Base-by-base conservation (phyloP, 2,329 filamentous ascomycete species). In the Botrytis porri region DNA sequence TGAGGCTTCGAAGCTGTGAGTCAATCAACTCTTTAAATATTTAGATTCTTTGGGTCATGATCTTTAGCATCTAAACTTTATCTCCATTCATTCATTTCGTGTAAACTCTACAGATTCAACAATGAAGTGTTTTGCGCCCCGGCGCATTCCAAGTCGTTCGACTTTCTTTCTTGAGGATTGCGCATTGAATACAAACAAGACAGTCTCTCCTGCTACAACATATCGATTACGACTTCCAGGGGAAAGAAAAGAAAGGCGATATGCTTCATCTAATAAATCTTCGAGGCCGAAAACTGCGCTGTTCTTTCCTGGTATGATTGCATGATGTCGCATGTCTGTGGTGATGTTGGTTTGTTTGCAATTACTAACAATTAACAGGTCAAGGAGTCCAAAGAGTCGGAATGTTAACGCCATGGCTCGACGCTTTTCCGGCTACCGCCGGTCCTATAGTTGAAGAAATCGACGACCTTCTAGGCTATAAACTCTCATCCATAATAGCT, bases 321-420 rank as follows among this genome's bases (percentile, higher is more conserved):
- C 37, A 70, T 51, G 54, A 73, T 54, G 22, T 48, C 51, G 43
- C 41, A 37, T 60, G 9, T 39, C 14, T 54, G 14, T n/a, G 3
- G 5, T 29, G 29, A 18, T 43, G 18, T 43, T 57, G 51, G 48
- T 32, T 54, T 39, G n/a, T 54, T 25, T 18, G 41, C 18, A 66
- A 22, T 20, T 37, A 29, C 45, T 67, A 67, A 39, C 73, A 57
- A 72, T 48, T 29, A 12, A 45, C 71, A 95, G 93, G 93, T 78
- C 94, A 97, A 83, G 94, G 94, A 77, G 94, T 97, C 29, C 94
- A 97, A 81, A 91, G 93, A 80, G 92, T 97, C 69, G 93, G 93
- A 82, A 97, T 97, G 94, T 86, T 93, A 73, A 89, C 87, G 48
- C 91, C 93, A 62, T 98, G 95, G 94, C 86, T 97, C 77, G 89